Percentiles rank a stretch among this genome's conserved stretches.
phyloP scores from a whole-genome alignment of 164 flowering plant genomes.

The Sedum album region DNA sequence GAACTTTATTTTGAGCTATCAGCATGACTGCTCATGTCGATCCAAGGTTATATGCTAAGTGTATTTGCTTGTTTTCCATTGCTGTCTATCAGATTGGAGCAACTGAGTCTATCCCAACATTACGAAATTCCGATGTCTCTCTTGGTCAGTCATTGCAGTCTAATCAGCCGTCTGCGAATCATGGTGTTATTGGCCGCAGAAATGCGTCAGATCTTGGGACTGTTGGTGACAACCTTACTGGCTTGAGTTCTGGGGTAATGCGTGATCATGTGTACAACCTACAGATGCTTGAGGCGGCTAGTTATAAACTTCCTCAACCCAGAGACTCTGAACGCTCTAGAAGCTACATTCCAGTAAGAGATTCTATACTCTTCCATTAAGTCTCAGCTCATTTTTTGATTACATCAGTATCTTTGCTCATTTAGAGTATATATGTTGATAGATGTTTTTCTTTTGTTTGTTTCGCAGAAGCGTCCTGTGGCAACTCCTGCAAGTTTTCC shows the following conservation, averaged over 20 bases:
- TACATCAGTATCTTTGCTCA: too few relatives aligned
- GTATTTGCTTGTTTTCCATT: too few relatives aligned
- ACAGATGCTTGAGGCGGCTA: conserved; percentile 94
- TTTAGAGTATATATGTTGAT: too few relatives aligned
- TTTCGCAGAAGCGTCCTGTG: conserved; percentile 68
- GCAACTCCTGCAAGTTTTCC: conserved; percentile 82
- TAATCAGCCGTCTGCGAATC: conserved; percentile 52
- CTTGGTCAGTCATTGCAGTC: conserved; percentile 82
- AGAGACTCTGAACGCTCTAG: conserved; percentile 91
- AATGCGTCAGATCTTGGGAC: conserved; percentile 88
- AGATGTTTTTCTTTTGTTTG: neutral
- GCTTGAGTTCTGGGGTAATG: conserved; percentile 39
- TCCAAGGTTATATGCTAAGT: too few relatives aligned
- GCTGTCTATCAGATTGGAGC: conserved; percentile 43
- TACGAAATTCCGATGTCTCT: conserved; percentile 68
- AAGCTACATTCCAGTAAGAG: conserved; percentile 71
- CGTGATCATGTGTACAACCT: conserved; percentile 69
- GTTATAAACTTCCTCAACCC: conserved; percentile 77
- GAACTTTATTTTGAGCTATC: too few relatives aligned
- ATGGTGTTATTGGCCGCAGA: conserved; percentile 94
- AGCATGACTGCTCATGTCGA: too few relatives aligned
- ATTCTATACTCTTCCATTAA: neutral
- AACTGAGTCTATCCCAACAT: conserved; percentile 44
- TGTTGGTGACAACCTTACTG: conserved; percentile 71
- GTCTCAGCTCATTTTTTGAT: neutral